These are phyloP conservation scores for Spirogloea muscicola DNA, from an alignment of 139 green algal genomes.

Conservation along the genomic window DNA sequence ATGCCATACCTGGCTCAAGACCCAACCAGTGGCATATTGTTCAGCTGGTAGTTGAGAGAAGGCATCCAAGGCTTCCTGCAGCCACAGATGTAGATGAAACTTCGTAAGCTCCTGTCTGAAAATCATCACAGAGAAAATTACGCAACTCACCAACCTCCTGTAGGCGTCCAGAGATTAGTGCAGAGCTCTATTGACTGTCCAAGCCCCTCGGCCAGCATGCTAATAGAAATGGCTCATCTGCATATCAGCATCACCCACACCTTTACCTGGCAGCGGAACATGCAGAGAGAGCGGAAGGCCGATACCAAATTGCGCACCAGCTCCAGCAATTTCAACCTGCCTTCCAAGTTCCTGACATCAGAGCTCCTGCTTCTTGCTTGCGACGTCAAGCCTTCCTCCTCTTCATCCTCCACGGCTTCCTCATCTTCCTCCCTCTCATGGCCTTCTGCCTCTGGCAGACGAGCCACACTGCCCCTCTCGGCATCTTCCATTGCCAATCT, in stretches of 20 bases:
- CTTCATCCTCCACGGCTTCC: background rate
- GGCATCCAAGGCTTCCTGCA: constrained; percentile 63
- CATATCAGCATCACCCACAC: background rate
- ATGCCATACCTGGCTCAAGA: constrained; percentile 57
- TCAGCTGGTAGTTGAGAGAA: constrained; percentile 58
- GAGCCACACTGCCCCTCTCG: background rate
- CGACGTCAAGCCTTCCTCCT: background rate
- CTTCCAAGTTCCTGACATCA: constrained; percentile 14
- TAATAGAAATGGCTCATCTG: background rate
- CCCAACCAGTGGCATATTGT: constrained; percentile 77
- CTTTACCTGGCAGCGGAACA: constrained; percentile 60
- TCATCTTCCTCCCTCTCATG: background rate
- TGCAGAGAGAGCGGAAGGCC: constrained; percentile 62
- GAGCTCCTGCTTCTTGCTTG: background rate
- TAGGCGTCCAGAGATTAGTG: background rate
- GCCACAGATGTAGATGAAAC: background rate
- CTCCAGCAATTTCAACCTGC: constrained; percentile 47
- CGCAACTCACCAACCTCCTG: background rate
- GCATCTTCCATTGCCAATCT: background rate
- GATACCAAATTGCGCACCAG: constrained; percentile 63
- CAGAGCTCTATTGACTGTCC: background rate
- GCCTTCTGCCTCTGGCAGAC: background rate
- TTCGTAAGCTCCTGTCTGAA: background rate
- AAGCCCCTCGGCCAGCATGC: background rate
- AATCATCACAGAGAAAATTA: background rate